A percentile compares a stretch with the other conserved stretches of the same genome.
These are phyloP conservation scores for Priceomyces melissophilus DNA, from an alignment of 805 yeast genomes.

Conservation along the genomic window DNA sequence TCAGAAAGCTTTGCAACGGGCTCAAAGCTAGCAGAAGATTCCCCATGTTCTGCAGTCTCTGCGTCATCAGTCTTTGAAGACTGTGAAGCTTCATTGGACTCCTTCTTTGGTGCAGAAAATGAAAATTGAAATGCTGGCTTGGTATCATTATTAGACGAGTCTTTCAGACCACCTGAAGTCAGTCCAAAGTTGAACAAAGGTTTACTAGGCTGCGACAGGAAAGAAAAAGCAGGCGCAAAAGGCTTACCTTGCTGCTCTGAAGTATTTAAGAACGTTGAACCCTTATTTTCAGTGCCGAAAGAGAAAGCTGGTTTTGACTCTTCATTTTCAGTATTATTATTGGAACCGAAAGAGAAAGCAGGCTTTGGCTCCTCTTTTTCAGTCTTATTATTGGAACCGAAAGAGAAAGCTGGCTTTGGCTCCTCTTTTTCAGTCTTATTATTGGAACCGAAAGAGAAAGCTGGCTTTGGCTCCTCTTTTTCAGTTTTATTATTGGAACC, in stretches of 20 bases:
- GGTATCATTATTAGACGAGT: slow-evolving; percentile 3
- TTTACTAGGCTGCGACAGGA: slow-evolving; percentile 13
- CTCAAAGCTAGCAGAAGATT: slow-evolving; percentile 44
- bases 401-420: slow-evolving; percentile 16
- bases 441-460: slow-evolving; percentile 14
- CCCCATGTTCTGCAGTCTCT: slow-evolving; percentile 37
- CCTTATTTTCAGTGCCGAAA: slow-evolving; percentile 11
- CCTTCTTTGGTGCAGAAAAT: slow-evolving; percentile 7
- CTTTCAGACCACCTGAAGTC: slow-evolving; percentile 7
- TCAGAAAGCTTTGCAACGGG: slow-evolving; percentile 33
- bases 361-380: slow-evolving; percentile 9
- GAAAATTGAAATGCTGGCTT: slow-evolving; percentile 6
- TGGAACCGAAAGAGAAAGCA: slow-evolving; percentile 19
- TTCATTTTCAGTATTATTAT: slow-evolving; percentile 4
- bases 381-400: slow-evolving; percentile 31
- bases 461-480: slow-evolving; percentile 12
- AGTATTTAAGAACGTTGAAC: background rate
- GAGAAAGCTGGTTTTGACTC: slow-evolving; percentile 18
- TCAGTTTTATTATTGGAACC: slow-evolving; percentile 5
- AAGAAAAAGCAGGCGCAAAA: slow-evolving; percentile 20
- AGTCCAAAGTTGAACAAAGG: slow-evolving; percentile 19
- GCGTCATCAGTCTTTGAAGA: slow-evolving; percentile 12
- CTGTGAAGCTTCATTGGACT: slow-evolving; percentile 7
- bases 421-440: background rate
- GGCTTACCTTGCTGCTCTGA: slow-evolving; percentile 5